phyloP scores from a whole-genome alignment of 2,329 filamentous ascomycete genomes.

The Biscogniauxia sp. region DNA sequence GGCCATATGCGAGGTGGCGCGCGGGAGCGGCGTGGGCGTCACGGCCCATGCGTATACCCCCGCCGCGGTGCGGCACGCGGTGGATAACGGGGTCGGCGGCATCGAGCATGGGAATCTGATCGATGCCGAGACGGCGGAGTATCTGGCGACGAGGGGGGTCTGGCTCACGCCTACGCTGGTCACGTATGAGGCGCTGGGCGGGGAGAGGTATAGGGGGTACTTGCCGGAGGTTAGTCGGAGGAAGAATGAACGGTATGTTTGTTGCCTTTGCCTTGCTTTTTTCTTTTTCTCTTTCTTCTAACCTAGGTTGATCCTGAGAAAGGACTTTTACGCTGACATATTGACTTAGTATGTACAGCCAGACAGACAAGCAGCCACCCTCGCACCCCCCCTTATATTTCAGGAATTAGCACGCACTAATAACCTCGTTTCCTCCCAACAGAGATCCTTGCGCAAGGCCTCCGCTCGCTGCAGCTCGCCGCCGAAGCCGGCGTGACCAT shows the following conservation, averaged over 20 bases:
- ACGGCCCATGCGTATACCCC: slow-evolving; percentile 59
- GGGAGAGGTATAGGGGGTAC: slow-evolving; percentile 37
- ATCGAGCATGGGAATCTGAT: slow-evolving; percentile 43
- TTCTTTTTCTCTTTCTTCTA: no score
- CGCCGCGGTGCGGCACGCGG: slow-evolving; percentile 50
- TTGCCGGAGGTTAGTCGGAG: slow-evolving; percentile 33
- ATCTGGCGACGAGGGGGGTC: slow-evolving; percentile 44
- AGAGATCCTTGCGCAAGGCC: slow-evolving; percentile 3
- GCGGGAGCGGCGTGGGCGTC: slow-evolving; percentile 49
- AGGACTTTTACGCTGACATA: neutral
- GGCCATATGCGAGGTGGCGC: slow-evolving; percentile 51
- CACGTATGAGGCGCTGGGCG: slow-evolving; percentile 46
- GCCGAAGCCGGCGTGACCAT: slow-evolving; percentile 47
- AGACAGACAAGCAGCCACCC: no score
- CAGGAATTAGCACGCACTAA: neutral
- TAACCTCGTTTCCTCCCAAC: neutral
- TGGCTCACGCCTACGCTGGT: slow-evolving; percentile 50
- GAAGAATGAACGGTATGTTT: slow-evolving; percentile 9
- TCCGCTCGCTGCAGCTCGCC: slow-evolving; percentile 26
- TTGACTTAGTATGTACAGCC: no score
- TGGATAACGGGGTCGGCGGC: slow-evolving; percentile 50
- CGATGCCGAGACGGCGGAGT: slow-evolving; percentile 35
- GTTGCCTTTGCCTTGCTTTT: neutral
- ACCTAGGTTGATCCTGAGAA: neutral
- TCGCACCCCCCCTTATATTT: no score